Conservation (phyloP, 108 stramenopile genomes). For the Schizochytrium sp. region DNA sequence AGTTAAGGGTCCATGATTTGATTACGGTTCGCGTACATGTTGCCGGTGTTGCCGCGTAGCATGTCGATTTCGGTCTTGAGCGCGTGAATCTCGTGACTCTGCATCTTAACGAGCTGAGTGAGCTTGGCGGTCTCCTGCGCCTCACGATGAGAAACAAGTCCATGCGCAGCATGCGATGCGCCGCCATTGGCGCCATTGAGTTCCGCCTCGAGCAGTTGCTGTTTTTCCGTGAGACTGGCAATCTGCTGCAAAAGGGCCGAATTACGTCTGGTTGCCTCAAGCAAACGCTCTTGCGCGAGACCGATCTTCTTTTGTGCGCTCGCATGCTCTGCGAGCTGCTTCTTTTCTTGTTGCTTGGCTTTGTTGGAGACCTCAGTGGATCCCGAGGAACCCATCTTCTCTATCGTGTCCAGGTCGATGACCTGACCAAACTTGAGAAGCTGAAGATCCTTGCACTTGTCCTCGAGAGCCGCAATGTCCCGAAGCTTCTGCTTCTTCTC, state of each 20-base stretch:
- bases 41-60: conserved; percentile 34
- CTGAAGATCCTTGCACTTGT: conserved; percentile 44
- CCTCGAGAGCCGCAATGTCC: not conserved
- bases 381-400: conserved; percentile 20
- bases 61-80: conserved; percentile 30
- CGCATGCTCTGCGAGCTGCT: conserved; percentile 22
- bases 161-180: not conserved
- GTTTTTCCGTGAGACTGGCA: conserved; percentile 32
- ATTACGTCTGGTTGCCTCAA: conserved; percentile 30
- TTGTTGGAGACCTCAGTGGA: not conserved
- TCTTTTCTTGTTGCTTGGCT: not conserved
- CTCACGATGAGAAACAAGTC: not conserved
- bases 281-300: conserved; percentile 13
- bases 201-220: conserved; percentile 29
- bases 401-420: conserved; percentile 49
- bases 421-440: conserved; percentile 58
- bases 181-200: not conserved
- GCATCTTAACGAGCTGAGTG: conserved; percentile 24
- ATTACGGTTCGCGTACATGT: conserved; percentile 21
- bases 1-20: not conserved
- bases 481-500: not conserved
- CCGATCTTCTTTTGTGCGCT: not conserved
- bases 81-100: conserved; percentile 31
- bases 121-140: conserved; percentile 29
- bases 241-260: conserved; percentile 34